These are phyloP conservation scores for Thraustochytrium aureum DNA, from an alignment of 352 stramenopile genomes.

Conservation along the genomic window DNA sequence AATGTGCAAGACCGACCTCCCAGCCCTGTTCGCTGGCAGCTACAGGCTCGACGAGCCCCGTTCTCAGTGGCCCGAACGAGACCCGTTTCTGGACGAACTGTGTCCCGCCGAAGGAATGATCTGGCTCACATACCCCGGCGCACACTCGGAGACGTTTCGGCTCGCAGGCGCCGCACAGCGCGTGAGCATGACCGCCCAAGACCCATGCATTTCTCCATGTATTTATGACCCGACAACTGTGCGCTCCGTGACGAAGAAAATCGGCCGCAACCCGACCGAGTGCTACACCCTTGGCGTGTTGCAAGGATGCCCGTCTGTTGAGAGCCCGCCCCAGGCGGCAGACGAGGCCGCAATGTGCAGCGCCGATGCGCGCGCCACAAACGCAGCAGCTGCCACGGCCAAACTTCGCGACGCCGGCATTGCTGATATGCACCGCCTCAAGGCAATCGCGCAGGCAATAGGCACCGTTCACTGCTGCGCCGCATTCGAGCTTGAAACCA, in stretches of 20 bases:
- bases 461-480: constrained; percentile 10
- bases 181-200: background rate
- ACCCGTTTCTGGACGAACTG: background rate
- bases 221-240: too few relatives aligned
- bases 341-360: constrained; percentile 14
- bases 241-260: background rate
- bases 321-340: background rate
- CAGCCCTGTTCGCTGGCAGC: background rate
- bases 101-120: background rate
- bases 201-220: background rate
- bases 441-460: background rate
- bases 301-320: constrained; percentile 14
- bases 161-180: background rate
- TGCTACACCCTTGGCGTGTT: constrained; percentile 42
- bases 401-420: too few relatives aligned
- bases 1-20: constrained; percentile 11
- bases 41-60: background rate
- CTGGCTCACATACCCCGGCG: constrained; percentile 15
- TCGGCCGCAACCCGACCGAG: background rate
- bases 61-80: background rate
- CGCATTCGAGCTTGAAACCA: constrained; percentile 51
- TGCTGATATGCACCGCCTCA: too few relatives aligned
- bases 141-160: too few relatives aligned
- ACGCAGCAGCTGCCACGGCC: background rate
- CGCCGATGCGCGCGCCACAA: background rate